Base-by-base conservation (phyloP, 1,284 basidiomycete species). In the Ustilago trichophora region DNA sequence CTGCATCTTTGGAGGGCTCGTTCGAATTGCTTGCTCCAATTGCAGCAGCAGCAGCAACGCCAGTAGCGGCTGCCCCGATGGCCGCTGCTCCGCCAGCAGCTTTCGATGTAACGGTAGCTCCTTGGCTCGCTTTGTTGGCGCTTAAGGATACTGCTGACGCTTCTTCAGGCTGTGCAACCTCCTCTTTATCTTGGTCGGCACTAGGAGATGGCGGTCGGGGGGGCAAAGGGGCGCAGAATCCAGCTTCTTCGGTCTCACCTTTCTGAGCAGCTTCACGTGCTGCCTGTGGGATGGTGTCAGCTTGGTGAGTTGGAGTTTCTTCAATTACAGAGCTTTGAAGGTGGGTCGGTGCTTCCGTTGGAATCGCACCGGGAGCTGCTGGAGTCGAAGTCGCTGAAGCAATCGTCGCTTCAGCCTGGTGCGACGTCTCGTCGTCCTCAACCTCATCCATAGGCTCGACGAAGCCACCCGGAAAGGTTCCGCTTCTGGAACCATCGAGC, bases 391-490 rank as follows among this genome's bases (percentile, higher is more conserved):
- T 42, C 4, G 73, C 35, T 6, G 44, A 26, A 5, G 74, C 33
- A 3, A 75, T n/a, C 16, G 71, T 55, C 10, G 72, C 54, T 9
- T 63, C 47, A 18, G 54, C 42, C 12, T 43, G 48, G 12, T 47
- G 35, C 6, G 64, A 13, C 15, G 46, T 29, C 2, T 69, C 84
- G 51, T 81, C 13, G 51, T 81, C 13, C 5, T 64, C 59, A 1
- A 37, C 19, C 31, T 63, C 47, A 19, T 73, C 75, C 2, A 64
- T 47, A 13, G 64, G 35, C 48, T 72, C 48, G 21, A 82, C 79
- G 19, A 81, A 77, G 21, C 71, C 50, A 8, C 67, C 77, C 0
- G 82, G 82, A 47, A 83, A 83, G 11, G 76, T 76, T 13, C 82
- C 82, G 32, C 73, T 71, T 9, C 66, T 53, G 6, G 43, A 53